Evolutionary conservation across 2,329 filamentous ascomycete species (phyloP).

Genomic region (Atkinsonella hypoxylon): DNA sequence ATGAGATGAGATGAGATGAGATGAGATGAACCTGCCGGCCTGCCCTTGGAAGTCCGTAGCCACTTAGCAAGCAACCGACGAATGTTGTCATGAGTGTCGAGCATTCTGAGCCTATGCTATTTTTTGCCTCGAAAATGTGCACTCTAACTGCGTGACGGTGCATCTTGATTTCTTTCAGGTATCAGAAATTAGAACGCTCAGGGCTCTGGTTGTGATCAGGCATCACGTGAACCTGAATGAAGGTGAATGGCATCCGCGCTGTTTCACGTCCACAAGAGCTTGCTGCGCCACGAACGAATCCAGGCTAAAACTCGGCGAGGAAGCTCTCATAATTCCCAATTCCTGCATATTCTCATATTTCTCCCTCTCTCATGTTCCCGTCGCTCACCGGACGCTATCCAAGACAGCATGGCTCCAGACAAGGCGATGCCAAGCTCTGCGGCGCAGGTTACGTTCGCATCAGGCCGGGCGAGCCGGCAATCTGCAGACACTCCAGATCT

Average conservation of each 20-base stretch:
- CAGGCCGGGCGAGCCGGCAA: slow-evolving; percentile 8
- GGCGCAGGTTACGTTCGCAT: slow-evolving; percentile 15
- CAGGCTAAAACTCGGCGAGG: background rate
- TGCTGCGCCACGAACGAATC: background rate
- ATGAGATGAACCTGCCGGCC: too few species aligned
- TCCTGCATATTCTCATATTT: too few species aligned
- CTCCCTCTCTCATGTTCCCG: background rate
- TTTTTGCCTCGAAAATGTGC: too few species aligned
- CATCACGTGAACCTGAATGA: slow-evolving; percentile 2
- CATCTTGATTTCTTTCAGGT: too few species aligned
- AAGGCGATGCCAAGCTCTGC: slow-evolving; percentile 13
- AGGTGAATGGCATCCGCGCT: background rate
- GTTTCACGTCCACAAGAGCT: background rate
- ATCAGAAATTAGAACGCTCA: background rate
- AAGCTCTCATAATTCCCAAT: background rate
- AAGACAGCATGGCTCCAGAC: background rate
- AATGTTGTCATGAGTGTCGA: too few species aligned
- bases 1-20: too few species aligned
- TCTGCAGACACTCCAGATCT: slow-evolving; percentile 44
- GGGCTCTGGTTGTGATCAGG: background rate
- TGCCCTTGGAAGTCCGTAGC: too few species aligned
- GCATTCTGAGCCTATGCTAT: too few species aligned
- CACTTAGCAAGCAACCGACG: too few species aligned
- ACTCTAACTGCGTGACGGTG: background rate
- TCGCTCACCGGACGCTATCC: background rate